Evolutionary conservation across 495 filamentous ascomycete species (phyloP), one percentile per base, ranked within the genome.

Genomic region (Podospora pseudocomata): DNA sequence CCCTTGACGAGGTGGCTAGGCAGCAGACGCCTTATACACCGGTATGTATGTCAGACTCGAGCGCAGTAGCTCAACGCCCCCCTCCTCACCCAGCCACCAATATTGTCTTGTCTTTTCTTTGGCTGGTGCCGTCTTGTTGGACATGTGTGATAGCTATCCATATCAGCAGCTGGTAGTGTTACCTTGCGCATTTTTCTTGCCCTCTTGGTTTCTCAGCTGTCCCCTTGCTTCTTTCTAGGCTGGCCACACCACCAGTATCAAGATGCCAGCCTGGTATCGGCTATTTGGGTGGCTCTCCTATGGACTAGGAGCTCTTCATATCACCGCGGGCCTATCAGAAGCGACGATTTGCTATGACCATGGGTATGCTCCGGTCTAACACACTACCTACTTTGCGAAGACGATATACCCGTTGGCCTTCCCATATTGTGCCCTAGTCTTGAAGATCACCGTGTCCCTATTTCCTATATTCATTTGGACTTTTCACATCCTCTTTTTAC

Each of bases 281-380:
- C 72, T 5, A 27, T 75, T 32, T 61, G 72, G 49, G n/a, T 76
- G 54, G 74, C 70, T 68, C 70, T 49, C 39, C 7, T 49, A 49
- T 11, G 39, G 39, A 16, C 39, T 49, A 11, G 39, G 5, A 49
- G 39, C 39, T 13, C 39, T 49, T 49, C 39, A 49, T 49, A 11
- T 49, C 39, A 49, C 39, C 39, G 11, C 13, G 9, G 39, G 39
- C 39, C 9, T 49, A 49, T 3, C 72, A 65, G 67, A 65, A 0
- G 63, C 59, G 4, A 66, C 59, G 4, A 32, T 6, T 54, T 64
- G 39, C 7, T 32, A 7, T 7, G 68, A 67, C 56, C 66, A 44
- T 65, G 54, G 56, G 68, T 67, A 67, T 28, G 68, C 55, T 28
- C 0, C n/a, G 26, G 23, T 28, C 20, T 55, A 61, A 54, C 5